Evolutionary conservation across 495 filamentous ascomycete genomes (phyloP).

Genomic region (Xylaria acuta): DNA sequence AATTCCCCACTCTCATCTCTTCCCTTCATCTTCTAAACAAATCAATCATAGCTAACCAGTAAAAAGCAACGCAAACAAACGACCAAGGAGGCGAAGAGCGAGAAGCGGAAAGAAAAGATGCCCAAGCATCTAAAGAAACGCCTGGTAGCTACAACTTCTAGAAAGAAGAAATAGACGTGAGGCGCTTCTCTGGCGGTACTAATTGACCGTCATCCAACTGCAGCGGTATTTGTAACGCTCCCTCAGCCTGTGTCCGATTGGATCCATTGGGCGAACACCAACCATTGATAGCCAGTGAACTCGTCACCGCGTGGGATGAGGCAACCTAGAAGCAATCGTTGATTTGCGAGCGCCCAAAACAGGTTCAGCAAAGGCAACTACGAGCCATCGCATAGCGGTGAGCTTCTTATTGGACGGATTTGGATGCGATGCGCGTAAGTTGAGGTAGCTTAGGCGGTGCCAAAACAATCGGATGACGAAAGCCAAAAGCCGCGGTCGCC

Average conservation of each 20-base stretch:
- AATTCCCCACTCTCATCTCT: not conserved
- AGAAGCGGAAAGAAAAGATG: conserved; percentile 91
- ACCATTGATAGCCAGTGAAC: not conserved
- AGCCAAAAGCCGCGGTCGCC: conserved; percentile 9
- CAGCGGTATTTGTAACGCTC: not conserved
- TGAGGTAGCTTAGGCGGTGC: conserved; percentile 12
- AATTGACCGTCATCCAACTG: not conserved
- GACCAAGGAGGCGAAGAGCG: conserved; percentile 93
- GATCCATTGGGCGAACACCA: not conserved
- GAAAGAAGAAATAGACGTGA: conserved; percentile 38
- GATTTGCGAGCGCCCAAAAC: not conserved
- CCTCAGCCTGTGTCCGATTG: not conserved
- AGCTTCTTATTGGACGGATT: not conserved
- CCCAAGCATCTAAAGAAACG: conserved; percentile 93
- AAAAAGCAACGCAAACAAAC: conserved; percentile 77
- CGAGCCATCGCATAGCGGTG: not conserved
- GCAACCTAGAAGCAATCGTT: not conserved
- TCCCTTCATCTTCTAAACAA: not conserved
- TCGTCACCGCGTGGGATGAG: not conserved
- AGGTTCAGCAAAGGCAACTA: not conserved
- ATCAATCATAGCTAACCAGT: conserved; percentile 29
- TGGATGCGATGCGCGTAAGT: not conserved
- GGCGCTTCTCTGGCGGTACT: not conserved
- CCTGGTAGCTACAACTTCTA: conserved; percentile 56
- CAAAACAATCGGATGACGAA: conserved; percentile 41